Base-by-base conservation (phyloP, 2,329 filamentous ascomycete genomes). In the Drechmeria coniospora region DNA sequence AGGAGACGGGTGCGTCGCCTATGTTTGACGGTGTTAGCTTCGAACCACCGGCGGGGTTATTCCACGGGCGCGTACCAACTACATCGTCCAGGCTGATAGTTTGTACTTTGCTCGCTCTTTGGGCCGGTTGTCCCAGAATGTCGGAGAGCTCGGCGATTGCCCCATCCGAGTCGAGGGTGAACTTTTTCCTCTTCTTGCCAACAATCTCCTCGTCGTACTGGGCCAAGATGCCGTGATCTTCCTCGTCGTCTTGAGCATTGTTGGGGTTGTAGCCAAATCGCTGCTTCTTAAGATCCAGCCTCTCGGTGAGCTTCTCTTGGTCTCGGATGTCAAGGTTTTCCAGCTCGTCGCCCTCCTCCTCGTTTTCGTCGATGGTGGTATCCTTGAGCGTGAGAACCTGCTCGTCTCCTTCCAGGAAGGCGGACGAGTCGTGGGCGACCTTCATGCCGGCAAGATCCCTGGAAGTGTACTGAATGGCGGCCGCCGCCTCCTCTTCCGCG, bases 201-300 rank as follows among this genome's bases (percentile, higher is more conserved):
- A 79, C 71, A 29, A 94, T 92, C 45, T 93, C 87, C 37, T 95
- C 90, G 42, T 95, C 90, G 46, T 98, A 98, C 41, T 98, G 87
- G 10, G 80, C 72, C 23, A 98, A 57, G 15, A 98, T 74, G 5
- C 68, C 67, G 12, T 65, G 65, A 32, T 75, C 61, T 9, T 68
- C 76, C 15, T 67, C 67, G 16, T 74, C 66, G 24, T 79, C 76
- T 19, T 76, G n/a, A n/a, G n/a, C 60, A 37, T 82, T 59, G 35
- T 82, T 77, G 0, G 87, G 86, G 42, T 98, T 82, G 51, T 98
- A 98, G 1, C 74, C 75, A 1, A 79, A 77, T 46, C 78, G 81
- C 52, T 84, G 83, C 65, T 92, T 94, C 60, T 95, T 93, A 22
- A 86, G 56, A 23, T 90, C 75, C 9, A 94, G 58, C 40, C 71